A percentile compares a stretch with the other conserved stretches of the same genome.
Conservation (phyloP, 345 rosid species). For the Citrus australasica region DNA sequence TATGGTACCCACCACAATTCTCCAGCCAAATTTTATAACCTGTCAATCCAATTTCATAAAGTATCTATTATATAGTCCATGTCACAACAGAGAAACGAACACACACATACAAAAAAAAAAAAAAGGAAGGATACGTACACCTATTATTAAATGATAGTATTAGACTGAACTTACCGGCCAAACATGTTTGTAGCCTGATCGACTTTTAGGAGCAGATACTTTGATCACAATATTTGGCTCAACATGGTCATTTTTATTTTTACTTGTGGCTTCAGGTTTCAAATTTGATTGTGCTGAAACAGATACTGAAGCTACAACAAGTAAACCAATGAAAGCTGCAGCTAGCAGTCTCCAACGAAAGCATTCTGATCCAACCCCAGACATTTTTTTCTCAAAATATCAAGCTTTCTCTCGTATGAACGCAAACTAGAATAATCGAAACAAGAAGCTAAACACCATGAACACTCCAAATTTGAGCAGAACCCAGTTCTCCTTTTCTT, state of each 20-base stretch:
- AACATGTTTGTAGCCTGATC: conserved; percentile 23
- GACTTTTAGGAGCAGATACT: background rate
- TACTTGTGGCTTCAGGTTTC: conserved; percentile 2
- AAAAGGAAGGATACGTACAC: background rate
- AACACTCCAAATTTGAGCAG: background rate
- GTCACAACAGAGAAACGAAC: background rate
- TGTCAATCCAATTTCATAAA: conserved; percentile 11
- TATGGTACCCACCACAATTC: conserved; percentile 35
- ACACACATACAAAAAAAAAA: no score
- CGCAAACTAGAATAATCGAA: background rate
- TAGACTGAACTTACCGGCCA: conserved; percentile 33
- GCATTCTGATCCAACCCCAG: conserved; percentile 5
- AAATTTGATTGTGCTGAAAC: conserved; percentile 18
- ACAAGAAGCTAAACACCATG: background rate
- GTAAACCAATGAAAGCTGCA: conserved; percentile 10
- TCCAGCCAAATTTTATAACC: conserved; percentile 39
- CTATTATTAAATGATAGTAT: no score
- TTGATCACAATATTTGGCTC: background rate
- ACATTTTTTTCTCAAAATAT: background rate
- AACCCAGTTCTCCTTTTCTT: background rate
- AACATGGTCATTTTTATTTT: background rate
- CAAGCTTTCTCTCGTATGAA: background rate
- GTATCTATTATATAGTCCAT: background rate
- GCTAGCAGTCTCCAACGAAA: conserved; percentile 12
- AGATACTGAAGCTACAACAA: conserved; percentile 12